Conservation (phyloP, 352 stramenopile species). For the Pseudoperonospora humuli region DNA sequence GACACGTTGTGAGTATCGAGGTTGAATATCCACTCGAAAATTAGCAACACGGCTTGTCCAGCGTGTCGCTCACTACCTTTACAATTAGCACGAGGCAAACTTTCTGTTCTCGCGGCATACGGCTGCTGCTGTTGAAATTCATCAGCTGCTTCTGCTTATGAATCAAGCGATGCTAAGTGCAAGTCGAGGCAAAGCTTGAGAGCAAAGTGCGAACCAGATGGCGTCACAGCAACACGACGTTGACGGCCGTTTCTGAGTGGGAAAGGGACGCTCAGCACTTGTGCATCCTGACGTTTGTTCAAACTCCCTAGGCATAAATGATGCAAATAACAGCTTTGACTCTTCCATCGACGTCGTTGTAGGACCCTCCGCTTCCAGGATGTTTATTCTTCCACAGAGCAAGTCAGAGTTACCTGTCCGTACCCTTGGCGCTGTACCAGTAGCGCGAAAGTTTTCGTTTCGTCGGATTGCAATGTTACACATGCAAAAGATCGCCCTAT, state of each 20-base stretch:
- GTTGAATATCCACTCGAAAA: no score
- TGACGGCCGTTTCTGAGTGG: background rate
- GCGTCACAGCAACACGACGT: background rate
- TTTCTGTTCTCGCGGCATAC: no score
- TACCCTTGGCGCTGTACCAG: background rate
- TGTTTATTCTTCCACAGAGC: constrained; percentile 6
- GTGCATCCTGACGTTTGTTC: background rate
- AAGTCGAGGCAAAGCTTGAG: constrained; percentile 1
- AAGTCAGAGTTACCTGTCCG: no score
- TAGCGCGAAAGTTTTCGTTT: constrained; percentile 14
- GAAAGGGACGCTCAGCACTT: background rate
- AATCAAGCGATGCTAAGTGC: background rate
- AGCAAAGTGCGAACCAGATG: background rate
- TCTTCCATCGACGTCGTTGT: no score
- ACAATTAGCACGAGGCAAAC: no score
- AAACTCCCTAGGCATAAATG: background rate
- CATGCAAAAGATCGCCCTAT: constrained; percentile 3
- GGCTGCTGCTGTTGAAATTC: constrained; percentile 2
- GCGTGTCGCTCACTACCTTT: no score
- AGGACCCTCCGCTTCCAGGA: constrained; percentile 1
- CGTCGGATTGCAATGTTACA: constrained; percentile 11
- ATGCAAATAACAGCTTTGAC: background rate
- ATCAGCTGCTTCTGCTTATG: constrained; percentile 9
- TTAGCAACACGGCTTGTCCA: no score
- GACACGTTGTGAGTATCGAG: background rate